Evolutionary conservation across 2,329 filamentous ascomycete genomes (phyloP), one percentile per base, ranked within the genome.

Genomic region (Alternaria solani): DNA sequence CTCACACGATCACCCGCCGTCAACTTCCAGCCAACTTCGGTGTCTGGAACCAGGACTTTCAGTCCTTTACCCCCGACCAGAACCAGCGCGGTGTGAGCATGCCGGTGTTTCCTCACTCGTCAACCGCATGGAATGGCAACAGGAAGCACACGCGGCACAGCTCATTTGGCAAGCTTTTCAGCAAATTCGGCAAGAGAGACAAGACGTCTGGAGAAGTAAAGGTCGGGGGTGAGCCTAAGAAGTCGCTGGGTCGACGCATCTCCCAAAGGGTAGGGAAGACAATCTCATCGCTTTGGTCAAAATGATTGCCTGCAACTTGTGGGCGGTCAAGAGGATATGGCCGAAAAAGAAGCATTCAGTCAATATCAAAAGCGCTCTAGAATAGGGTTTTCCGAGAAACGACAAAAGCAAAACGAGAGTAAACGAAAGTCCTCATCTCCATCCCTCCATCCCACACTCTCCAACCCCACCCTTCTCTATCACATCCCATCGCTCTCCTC

Each of bases 111-210:
- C 6, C 44, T 3, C 9, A 8, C 1, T 18, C 28, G 12, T 47
- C 43, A 18, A 8, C n/a, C n/a, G 9, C 2, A 0, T 0, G n/a
- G 20, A 0, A 9, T 32, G 26, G n/a, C 1, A 14, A 2, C 0
- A 34, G 5, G 7, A 26, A 26, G 1, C 14, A 38, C 12, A 23
- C 7, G 7, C 30, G 32, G 0, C 23, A 8, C 4, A 39, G 32
- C n/a, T 39, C 34, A 4, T 26, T 39, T 1, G 5, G 32, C 1
- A 18, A 39, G 16, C 23, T 51, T 16, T 16, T 51, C 1, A 9
- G 23, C 36, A 20, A 25, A 5, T 18, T 28, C 8, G 16, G 20
- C 2, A 39, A 38, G 20, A 38, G 38, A 2, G 7, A 12, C 2
- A 34, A 12, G 0, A 16, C 0, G 1, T 34, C 11, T 34, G 32